Evolutionary conservation across 495 filamentous ascomycete species (phyloP), one percentile per base, ranked within the genome.

Genomic region (Aspergillus bridgeri): DNA sequence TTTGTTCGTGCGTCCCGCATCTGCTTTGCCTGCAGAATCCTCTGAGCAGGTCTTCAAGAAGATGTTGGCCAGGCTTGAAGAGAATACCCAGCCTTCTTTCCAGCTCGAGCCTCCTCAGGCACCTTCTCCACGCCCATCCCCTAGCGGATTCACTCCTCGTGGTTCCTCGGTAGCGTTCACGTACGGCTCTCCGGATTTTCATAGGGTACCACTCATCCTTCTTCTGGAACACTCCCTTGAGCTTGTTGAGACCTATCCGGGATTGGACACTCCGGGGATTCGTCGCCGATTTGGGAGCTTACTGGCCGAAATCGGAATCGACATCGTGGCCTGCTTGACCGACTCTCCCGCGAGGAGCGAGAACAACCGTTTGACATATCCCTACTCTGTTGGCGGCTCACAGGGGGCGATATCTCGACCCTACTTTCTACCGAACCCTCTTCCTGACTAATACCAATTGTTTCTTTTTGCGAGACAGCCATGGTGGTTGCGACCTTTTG

Each of bases 191-290:
- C 60, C 46, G 6, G 58, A 65, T 29, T 64, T 48, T 48, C 52
- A 63, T 22, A 44, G 53, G 2, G 22, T 61, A 18, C 56, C 61
- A 13, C 49, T 69, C 11, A 20, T 45, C 5, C 19, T 58, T 15
- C 57, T 66, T 21, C 38, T 66, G 43, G 52, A 51, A 24, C 62
- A 51, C 24, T 45, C 53, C 3, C 33, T 60, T 6, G 53, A 61
- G n/a, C 47, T 63, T 20, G 46, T 61, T 15, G 29, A 60, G 20
- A 42, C 46, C n/a, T 55, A 44, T 1, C 63, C 66, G 0, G 55
- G 64, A 42, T 49, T 66, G 47, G 66, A 69, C 51, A 66, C 44
- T 0, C 5, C 50, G 11, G 51, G 42, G 6, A 59, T 63, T 42
- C 66, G 66, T 20, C 43, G 38, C 2, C 46, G 18, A n/a, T 50